These are phyloP conservation scores for Apiosordaria backusii DNA, from an alignment of 495 filamentous ascomycete species.

Conservation along the genomic window DNA sequence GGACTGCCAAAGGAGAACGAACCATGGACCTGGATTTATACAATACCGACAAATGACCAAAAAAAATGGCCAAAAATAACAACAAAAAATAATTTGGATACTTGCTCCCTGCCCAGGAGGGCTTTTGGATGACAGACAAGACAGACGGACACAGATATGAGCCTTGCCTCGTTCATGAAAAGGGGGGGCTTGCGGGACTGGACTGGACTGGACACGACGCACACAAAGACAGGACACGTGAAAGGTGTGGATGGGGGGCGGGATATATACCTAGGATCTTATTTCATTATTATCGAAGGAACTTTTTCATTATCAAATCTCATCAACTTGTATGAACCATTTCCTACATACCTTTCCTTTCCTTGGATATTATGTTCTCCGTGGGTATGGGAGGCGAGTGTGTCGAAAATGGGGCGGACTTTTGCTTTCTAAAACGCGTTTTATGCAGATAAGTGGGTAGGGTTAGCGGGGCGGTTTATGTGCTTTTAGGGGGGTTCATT, in stretches of 20 bases:
- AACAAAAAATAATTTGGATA: neutral
- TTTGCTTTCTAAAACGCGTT: too few species aligned
- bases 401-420: too few species aligned
- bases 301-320: too few species aligned
- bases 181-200: neutral
- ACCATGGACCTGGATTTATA: neutral
- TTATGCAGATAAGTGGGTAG: too few species aligned
- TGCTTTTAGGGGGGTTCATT: neutral
- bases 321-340: too few species aligned
- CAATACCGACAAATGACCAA: neutral
- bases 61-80: neutral
- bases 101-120: slow-evolving; percentile 5
- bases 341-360: neutral
- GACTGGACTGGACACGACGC: neutral
- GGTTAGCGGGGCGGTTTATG: too few species aligned
- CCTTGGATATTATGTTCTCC: too few species aligned
- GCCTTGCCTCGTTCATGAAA: too few species aligned
- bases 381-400: too few species aligned
- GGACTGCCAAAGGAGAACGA: neutral
- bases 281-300: neutral
- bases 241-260: too few species aligned
- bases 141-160: neutral
- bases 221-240: neutral
- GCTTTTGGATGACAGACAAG: slow-evolving; percentile 4
- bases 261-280: neutral